phyloP scores from a whole-genome alignment of 2,329 filamentous ascomycete species.

The Aspergillus uvarum region DNA sequence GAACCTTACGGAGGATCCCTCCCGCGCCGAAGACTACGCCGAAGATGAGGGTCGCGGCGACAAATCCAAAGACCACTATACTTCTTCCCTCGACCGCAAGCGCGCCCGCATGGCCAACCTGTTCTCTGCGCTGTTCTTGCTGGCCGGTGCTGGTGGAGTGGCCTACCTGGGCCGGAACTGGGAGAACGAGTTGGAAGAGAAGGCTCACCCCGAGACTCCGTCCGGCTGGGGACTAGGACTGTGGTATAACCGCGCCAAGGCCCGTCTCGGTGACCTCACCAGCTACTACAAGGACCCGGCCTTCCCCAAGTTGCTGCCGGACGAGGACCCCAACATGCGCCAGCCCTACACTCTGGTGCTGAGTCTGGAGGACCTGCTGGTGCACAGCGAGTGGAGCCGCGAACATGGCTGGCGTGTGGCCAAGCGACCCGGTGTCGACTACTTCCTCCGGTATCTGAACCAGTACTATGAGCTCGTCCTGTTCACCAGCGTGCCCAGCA shows the following conservation, averaged over 20 bases:
- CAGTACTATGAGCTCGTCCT: constrained; percentile 98
- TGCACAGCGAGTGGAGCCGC: constrained; percentile 91
- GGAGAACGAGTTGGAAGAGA: constrained; percentile 71
- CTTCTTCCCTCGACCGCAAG: constrained; percentile 85
- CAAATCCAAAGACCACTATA: constrained; percentile 75
- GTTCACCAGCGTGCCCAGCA: constrained; percentile 85
- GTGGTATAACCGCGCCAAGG: constrained; percentile 78
- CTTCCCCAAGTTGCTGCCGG: constrained; percentile 85
- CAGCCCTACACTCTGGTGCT: constrained; percentile 91
- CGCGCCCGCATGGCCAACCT: constrained; percentile 74
- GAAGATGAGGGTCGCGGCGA: constrained; percentile 55
- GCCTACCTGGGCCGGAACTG: constrained; percentile 85
- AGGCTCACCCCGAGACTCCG: constrained; percentile 67
- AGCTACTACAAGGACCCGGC: constrained; percentile 95
- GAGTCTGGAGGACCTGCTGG: constrained; percentile 86
- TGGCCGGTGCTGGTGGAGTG: constrained; percentile 57
- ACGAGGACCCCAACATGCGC: constrained; percentile 69
- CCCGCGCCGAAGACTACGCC: constrained; percentile 45
- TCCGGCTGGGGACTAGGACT: constrained; percentile 73
- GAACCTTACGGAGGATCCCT: constrained; percentile 56
- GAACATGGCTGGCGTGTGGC: constrained; percentile 94
- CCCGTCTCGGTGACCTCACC: constrained; percentile 71
- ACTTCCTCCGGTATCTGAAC: constrained; percentile 93
- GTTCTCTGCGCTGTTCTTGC: constrained; percentile 63
- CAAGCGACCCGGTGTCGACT: constrained; percentile 92